phyloP scores from a whole-genome alignment of 768 basidiomycete species.

The Boletus coccyginus region DNA sequence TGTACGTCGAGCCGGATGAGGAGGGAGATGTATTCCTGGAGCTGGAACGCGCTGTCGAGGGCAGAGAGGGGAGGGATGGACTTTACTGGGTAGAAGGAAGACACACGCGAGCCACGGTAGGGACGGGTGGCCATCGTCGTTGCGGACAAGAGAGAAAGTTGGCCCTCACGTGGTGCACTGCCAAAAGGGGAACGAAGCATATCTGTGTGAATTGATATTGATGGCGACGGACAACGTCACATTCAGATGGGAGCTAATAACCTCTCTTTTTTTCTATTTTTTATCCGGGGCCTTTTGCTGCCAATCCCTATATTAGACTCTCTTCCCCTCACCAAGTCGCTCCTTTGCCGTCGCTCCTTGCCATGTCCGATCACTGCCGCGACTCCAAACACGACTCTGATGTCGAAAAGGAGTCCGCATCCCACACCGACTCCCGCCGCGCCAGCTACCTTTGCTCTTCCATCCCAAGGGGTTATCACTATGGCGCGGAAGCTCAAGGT shows the following conservation, averaged over 20 bases:
- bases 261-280: not conserved
- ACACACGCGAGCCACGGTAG: conserved; percentile 71
- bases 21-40: conserved; percentile 91
- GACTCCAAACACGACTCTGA: conserved; percentile 25
- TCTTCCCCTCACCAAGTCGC: conserved; percentile 1
- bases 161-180: conserved; percentile 14
- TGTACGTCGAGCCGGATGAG: conserved; percentile 85
- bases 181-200: not conserved
- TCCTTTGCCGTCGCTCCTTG: conserved; percentile 6
- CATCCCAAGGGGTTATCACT: conserved; percentile 21
- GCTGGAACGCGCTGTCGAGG: conserved; percentile 89
- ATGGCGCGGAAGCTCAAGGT: conserved; percentile 35
- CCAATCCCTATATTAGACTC: conserved; percentile 11
- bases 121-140: conserved; percentile 42
- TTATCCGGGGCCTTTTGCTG: not conserved
- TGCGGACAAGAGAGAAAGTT: not conserved
- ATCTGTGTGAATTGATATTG: not conserved
- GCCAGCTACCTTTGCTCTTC: not conserved
- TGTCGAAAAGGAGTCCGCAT: conserved; percentile 29
- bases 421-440: conserved; percentile 12
- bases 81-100: conserved; percentile 78
- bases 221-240: conserved; percentile 8
- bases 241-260: not conserved
- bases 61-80: conserved; percentile 64
- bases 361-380: conserved; percentile 22